Base-by-base conservation (phyloP, 2,329 filamentous ascomycete species). In the Myriosclerotinia duriaeana region DNA sequence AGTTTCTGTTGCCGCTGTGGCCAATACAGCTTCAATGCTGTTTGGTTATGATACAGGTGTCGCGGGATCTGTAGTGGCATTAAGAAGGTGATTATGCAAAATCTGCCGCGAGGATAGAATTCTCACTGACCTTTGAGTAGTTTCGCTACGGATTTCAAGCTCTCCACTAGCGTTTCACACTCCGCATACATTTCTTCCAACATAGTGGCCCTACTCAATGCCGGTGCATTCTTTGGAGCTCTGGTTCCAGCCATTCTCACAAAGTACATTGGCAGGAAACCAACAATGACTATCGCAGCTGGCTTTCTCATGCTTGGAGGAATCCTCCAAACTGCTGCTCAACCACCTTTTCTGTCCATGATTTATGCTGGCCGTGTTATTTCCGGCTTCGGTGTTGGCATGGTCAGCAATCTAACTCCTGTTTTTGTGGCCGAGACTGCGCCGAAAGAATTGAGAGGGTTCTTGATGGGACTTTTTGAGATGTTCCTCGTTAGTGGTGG, bases 401-500 rank as follows among this genome's bases (percentile, higher is more conserved):
- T 78, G 61, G 77, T 78, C 11, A 79, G 78, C 3, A 78, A 74
- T 80, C 81, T 77, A 77, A 66, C 66, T 34, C 68, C 68, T 14
- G 62, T 67, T n/a, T 69, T 69, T 46, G 68, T 81, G 69, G 0
- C 89, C 89, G 0, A 86, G 89, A 26, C 91, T 69, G 82, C 79
- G 0, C 82, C 82, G 20, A 82, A 81, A 64, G 72, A 79, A 30
- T 77, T 82, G 50, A 78, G 81, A 52, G 81, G 79, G 12, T 73
- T 75, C 48, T 75, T 82, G 7, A 79, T 78, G 50, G 77, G 75
- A 70, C 76, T 80, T 72, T 82, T 82, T 68, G 80, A 82, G 69
- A 78, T 79, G 73, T 79, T 81, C 72, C 79, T 80, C 68, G 80
- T 79, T 5, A 74, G 79, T 6, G 80, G 80, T 20, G 78, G 79